Percentiles rank a stretch among this genome's conserved stretches.
These are phyloP conservation scores for Terana coerulea DNA, from an alignment of 768 basidiomycete genomes.

Conservation along the genomic window DNA sequence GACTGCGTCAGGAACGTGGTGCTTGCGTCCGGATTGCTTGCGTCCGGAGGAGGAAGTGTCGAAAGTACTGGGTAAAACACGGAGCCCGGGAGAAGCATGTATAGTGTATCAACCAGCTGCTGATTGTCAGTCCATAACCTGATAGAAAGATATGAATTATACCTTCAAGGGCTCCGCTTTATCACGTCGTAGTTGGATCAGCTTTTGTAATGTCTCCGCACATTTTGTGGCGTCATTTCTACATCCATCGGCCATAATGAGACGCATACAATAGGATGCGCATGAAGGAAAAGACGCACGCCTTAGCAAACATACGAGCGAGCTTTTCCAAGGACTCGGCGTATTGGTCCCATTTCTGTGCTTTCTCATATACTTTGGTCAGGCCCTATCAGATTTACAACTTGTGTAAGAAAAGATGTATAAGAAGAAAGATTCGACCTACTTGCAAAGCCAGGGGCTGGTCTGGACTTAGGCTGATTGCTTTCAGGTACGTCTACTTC, in stretches of 20 bases:
- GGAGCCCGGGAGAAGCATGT: slow-evolving; percentile 73
- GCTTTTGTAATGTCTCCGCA: slow-evolving; percentile 76
- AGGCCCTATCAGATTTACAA: slow-evolving; percentile 50
- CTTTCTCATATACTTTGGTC: slow-evolving; percentile 66
- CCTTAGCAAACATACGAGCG: slow-evolving; percentile 52
- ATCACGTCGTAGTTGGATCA: slow-evolving; percentile 58
- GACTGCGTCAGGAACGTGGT: slow-evolving; percentile 54
- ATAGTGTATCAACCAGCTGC: slow-evolving; percentile 66
- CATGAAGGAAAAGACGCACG: slow-evolving; percentile 37
- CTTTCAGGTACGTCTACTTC: slow-evolving; percentile 70
- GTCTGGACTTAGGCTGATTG: slow-evolving; percentile 62
- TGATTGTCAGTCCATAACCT: neutral
- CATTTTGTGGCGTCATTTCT: slow-evolving; percentile 78
- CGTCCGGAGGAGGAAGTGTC: slow-evolving; percentile 67
- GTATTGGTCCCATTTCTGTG: slow-evolving; percentile 54
- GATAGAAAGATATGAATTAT: slow-evolving; percentile 4
- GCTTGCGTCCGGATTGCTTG: slow-evolving; percentile 67
- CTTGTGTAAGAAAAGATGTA: neutral
- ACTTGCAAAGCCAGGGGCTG: slow-evolving; percentile 88
- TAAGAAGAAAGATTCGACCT: slow-evolving; percentile 10
- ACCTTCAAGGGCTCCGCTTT: slow-evolving; percentile 63
- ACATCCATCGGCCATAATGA: slow-evolving; percentile 4
- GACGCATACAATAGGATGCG: neutral
- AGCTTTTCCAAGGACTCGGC: slow-evolving; percentile 50
- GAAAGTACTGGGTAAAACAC: slow-evolving; percentile 58